phyloP scores from a whole-genome alignment of 2,329 filamentous ascomycete species.

The Dothideomycetidae sp. region DNA sequence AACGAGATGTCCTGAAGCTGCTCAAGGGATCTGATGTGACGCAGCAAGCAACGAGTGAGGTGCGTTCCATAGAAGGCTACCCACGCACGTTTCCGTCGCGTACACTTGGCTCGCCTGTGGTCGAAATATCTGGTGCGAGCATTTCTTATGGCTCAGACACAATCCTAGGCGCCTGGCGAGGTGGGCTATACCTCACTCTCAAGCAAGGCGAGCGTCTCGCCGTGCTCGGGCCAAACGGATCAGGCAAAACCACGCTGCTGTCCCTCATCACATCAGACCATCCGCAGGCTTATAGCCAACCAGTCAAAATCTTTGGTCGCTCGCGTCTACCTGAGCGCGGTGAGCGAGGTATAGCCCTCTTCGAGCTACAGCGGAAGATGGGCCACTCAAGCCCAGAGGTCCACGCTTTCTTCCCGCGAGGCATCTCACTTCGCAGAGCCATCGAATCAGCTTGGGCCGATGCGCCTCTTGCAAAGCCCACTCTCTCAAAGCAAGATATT shows the following conservation, averaged over 20 bases:
- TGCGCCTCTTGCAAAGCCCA: constrained; percentile 62
- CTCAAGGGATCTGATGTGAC: not conserved
- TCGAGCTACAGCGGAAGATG: constrained; percentile 79
- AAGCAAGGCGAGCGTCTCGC: constrained; percentile 77
- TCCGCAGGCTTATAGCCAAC: constrained; percentile 81
- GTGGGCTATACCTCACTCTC: constrained; percentile 69
- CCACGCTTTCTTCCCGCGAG: constrained; percentile 77
- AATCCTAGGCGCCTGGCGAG: constrained; percentile 66
- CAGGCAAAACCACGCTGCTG: constrained; percentile 88
- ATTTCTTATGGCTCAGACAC: constrained; percentile 63
- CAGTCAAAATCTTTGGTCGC: constrained; percentile 72
- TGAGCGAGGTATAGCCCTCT: constrained; percentile 65
- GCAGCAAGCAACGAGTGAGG: not conserved
- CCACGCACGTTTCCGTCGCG: constrained; percentile 14
- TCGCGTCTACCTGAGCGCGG: constrained; percentile 63
- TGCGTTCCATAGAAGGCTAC: constrained; percentile 17
- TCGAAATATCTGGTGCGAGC: constrained; percentile 75
- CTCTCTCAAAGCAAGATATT: constrained; percentile 43
- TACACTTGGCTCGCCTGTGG: constrained; percentile 49
- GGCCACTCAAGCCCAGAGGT: constrained; percentile 92
- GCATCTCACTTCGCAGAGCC: constrained; percentile 56
- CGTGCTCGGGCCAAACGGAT: constrained; percentile 83
- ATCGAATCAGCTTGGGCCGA: constrained; percentile 83
- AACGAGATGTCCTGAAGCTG: constrained; percentile 43
- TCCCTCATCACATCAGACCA: constrained; percentile 92